Base-by-base conservation (phyloP, 2,329 filamentous ascomycete genomes). In the Periconia digitata region DNA sequence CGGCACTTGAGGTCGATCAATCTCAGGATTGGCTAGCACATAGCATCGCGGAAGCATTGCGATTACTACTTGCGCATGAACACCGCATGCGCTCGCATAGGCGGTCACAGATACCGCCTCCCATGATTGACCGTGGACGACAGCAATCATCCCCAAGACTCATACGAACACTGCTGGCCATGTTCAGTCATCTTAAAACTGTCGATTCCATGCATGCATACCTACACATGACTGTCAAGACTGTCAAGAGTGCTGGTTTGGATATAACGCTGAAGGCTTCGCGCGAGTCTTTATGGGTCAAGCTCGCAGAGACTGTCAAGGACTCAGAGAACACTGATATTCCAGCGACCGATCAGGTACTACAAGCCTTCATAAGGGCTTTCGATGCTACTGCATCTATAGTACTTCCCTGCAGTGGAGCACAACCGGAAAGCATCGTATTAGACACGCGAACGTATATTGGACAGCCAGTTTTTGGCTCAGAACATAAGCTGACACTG, bases 41-140 rank as follows among this genome's bases (percentile, higher is more conserved):
- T 63, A 78, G 80, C 6, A 76, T 90, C 22, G 80, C 83, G 2
- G 76, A 88, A 42, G 79, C 83, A 0, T 78, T 96, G 3, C 85
- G 90, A 35, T 79, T 96, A 18, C 78, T 96, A 2, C 82, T 97
- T 7, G 83, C 82, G 41, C 85, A 92, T 55, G 85, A 89, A 2
- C 92, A 97, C 67, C 83, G 87, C 8, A 83, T 88, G 64, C 91
- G 86, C 55, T 82, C 90, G 51, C 76, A 84, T 34, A 81, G 81
- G 37, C 83, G 91, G 45, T 87, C 85, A 1, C 81, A 85, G 23
- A 76, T 84, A 1, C 85, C 85, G 8, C 73, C 76, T 7, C 80
- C 85, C 6, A 63, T 85, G 50, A 74, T 76, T 8, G 73, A 75
- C 15, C 75, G 75, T 43, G 79, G 78, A 50, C 74, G 76, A 29